Conservation (phyloP, 2,329 filamentous ascomycete genomes). For the Penicillium vulpinum region DNA sequence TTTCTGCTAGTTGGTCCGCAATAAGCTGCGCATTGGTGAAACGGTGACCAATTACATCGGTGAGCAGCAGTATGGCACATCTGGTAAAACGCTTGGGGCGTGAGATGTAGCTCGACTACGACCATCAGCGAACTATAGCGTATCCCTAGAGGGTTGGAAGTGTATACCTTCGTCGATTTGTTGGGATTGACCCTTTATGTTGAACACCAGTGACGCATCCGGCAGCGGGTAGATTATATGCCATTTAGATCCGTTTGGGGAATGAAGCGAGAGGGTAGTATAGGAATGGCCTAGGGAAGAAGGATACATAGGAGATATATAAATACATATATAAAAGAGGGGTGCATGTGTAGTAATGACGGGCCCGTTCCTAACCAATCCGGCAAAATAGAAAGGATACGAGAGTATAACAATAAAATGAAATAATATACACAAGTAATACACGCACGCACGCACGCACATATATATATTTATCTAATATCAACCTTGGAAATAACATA, state of each 20-base stretch:
- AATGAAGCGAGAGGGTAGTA: background rate
- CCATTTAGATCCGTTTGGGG: conserved; percentile 5
- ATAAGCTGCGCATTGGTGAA: conserved; percentile 24
- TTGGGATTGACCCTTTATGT: conserved; percentile 18
- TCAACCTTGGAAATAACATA: too few species aligned
- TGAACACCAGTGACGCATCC: conserved; percentile 20
- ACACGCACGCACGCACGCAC: too few species aligned
- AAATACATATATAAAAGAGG: background rate
- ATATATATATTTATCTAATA: too few species aligned
- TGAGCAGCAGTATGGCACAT: conserved; percentile 18
- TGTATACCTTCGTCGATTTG: conserved; percentile 18
- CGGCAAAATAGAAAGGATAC: background rate
- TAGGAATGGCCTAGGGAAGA: too few species aligned
- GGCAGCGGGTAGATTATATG: conserved; percentile 16
- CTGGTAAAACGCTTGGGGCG: conserved; percentile 11
- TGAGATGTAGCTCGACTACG: conserved; percentile 19
- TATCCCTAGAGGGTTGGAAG: background rate
- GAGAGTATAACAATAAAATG: background rate
- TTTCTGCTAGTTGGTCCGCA: conserved; percentile 22
- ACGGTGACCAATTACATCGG: conserved; percentile 23
- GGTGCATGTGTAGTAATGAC: background rate
- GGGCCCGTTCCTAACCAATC: background rate
- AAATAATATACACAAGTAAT: too few species aligned
- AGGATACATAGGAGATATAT: background rate
- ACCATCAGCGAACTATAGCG: background rate